Base-by-base conservation (phyloP, 257 asterid genomes). In the Solanum boliviense region DNA sequence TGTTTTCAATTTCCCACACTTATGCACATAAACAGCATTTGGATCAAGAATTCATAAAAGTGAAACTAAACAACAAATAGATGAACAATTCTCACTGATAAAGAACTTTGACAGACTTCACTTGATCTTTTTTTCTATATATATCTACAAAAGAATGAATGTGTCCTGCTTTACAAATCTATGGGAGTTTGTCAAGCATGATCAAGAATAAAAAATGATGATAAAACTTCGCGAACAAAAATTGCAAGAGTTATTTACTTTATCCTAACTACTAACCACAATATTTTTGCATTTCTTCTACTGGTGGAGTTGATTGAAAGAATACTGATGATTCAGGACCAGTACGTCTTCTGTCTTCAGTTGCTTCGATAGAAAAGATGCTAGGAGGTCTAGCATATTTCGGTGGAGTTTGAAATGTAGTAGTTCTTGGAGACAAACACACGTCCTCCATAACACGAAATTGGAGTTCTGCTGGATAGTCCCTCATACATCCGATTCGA, bases 391-490 rank as follows among this genome's bases (percentile, higher is more conserved):
- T 89, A 75, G 78, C 32, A 67, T 87, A 73, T 89, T 75, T 91
- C 7, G 91, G 87, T 10, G 98, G 94, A 67, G 93, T 88, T 27
- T 88, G 87, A 83, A 8, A 39, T 3, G 88, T 83, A 70, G 91
- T 87, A 74, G 91, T 87, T 88, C 91, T 90, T 9, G 99, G 99
- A 70, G 98, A 95, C 92, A 97, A 90, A 87, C 93, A 74, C 15
- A 90, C 95, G 21, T 93, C 95, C 91, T 97, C 98, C 3, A 97
- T 83, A 6, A 90, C 98, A 3, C 96, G 94, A 21, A 84, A 31
- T 31, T 94, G 98, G 56, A 97, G 98, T 95, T 95, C 98, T 3
- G 90, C 70, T 3, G 99, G 99, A 89, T 95, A 97, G 83, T 95
- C 99, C 91, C 98, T 91, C 88, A 97, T 91, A 52, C 98, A 95